Conservation (phyloP, 768 basidiomycete genomes). For the Agrocybe pediades region DNA sequence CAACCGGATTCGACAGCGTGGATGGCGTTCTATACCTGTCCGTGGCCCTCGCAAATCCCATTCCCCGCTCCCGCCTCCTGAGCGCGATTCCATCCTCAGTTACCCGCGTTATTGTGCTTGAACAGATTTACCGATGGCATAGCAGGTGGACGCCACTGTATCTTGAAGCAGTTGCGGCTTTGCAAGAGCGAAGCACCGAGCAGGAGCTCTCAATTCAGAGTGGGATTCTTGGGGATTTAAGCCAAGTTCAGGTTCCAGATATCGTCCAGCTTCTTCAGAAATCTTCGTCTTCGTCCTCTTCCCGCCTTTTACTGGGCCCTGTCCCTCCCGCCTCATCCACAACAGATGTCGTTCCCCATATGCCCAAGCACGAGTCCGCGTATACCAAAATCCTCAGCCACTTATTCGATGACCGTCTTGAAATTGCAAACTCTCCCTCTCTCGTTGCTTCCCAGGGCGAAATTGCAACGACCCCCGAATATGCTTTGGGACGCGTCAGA, state of each 20-base stretch:
- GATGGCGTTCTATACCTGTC: constrained; percentile 67
- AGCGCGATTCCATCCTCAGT: constrained; percentile 61
- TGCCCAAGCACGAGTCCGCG: constrained; percentile 90
- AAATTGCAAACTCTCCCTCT: constrained; percentile 83
- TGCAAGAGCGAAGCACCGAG: constrained; percentile 59
- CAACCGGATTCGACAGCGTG: constrained; percentile 53
- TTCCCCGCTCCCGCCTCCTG: constrained; percentile 62
- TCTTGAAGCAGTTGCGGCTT: constrained; percentile 73
- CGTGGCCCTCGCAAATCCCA: constrained; percentile 69
- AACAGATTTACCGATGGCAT: constrained; percentile 76
- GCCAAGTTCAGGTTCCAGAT: constrained; percentile 40
- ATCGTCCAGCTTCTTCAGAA: constrained; percentile 54
- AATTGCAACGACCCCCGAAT: constrained; percentile 89
- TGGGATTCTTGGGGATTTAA: constrained; percentile 58
- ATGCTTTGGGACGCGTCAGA: constrained; percentile 88
- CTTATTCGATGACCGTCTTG: constrained; percentile 76
- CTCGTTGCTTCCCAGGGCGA: constrained; percentile 70
- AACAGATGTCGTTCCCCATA: constrained; percentile 46
- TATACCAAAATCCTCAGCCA: constrained; percentile 89
- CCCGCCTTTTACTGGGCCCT: constrained; percentile 52
- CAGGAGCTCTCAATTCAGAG: constrained; percentile 58
- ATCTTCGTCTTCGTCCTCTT: constrained; percentile 35
- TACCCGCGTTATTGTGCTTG: constrained; percentile 75
- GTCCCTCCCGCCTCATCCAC: constrained; percentile 26
- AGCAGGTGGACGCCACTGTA: constrained; percentile 88